A percentile compares a stretch with the other conserved stretches of the same genome.
These are phyloP conservation scores for Eimeria sp. DNA, from an alignment of 169 alveolate genomes.

Conservation along the genomic window DNA sequence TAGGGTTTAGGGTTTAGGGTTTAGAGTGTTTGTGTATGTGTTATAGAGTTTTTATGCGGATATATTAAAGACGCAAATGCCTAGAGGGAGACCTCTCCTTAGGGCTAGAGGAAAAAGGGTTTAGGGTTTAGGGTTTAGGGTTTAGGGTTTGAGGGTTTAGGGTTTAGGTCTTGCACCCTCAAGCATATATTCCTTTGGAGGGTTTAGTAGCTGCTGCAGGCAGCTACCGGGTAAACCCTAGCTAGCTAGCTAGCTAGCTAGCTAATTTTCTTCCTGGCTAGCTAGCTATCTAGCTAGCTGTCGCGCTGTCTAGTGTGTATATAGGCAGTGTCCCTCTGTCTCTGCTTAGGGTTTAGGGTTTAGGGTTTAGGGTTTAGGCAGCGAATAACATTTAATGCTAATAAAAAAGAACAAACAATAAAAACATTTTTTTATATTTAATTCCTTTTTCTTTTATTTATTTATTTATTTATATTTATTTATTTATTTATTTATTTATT, in stretches of 20 bases:
- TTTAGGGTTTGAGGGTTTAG: conserved; percentile 52
- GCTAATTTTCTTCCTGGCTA: not conserved
- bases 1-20: conserved; percentile 17
- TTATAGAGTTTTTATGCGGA: conserved; percentile 9
- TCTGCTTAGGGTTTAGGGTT: too few species aligned
- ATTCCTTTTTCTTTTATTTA: not conserved
- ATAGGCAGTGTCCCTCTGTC: too few species aligned
- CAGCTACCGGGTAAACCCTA: not conserved
- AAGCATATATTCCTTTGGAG: too few species aligned
- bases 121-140: conserved; percentile 62
- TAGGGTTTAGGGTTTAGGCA: too few species aligned
- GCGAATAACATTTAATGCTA: too few species aligned
- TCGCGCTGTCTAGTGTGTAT: not conserved
- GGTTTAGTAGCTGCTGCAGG: not conserved
- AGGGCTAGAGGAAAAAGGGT: not conserved
- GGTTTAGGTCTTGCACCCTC: conserved; percentile 55
- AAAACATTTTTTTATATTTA: not conserved
- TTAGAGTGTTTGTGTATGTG: not conserved
- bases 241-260: conserved; percentile 37
- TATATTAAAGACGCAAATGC: conserved; percentile 5
- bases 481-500: too few species aligned
- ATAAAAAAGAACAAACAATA: too few species aligned
- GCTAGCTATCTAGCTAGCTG: not conserved
- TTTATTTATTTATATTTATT: too few species aligned
- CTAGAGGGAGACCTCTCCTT: not conserved